Conservation (phyloP, 176 grass and related monocot species). For the sorghum (Sorghum bicolor) region DNA sequence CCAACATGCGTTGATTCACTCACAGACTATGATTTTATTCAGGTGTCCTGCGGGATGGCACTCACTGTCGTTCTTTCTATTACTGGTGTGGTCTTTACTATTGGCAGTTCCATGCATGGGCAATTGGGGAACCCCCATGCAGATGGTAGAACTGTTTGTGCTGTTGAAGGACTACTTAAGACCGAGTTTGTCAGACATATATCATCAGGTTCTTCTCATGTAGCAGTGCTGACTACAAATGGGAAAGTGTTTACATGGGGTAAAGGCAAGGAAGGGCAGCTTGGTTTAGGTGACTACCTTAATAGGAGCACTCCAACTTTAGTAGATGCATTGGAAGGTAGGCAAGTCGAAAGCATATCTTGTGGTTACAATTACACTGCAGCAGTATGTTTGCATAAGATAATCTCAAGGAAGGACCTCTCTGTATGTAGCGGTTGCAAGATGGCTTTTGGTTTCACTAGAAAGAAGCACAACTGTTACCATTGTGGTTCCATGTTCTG, state of each 20-base stretch:
- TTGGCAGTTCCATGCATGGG: constrained; percentile 68
- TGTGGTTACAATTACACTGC: constrained; percentile 85
- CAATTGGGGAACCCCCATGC: constrained; percentile 75
- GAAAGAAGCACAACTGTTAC: constrained; percentile 92
- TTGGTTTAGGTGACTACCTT: constrained; percentile 73
- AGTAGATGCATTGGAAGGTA: constrained; percentile 67
- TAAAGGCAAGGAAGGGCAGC: constrained; percentile 77
- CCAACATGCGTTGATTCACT: constrained; percentile 79
- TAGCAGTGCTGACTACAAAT: constrained; percentile 56
- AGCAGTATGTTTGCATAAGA: constrained; percentile 71
- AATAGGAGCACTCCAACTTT: constrained; percentile 69
- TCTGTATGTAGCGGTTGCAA: constrained; percentile 67
- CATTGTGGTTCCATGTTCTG: constrained; percentile 92
- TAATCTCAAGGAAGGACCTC: constrained; percentile 80
- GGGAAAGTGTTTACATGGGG: constrained; percentile 95
- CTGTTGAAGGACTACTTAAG: constrained; percentile 73
- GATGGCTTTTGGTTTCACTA: constrained; percentile 77
- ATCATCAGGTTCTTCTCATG: constrained; percentile 78
- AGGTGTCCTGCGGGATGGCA: constrained; percentile 68
- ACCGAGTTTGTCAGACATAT: constrained; percentile 80
- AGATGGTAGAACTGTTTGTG: constrained; percentile 52
- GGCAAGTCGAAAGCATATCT: constrained; percentile 77
- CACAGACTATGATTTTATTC: constrained; percentile 67
- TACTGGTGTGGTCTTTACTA: constrained; percentile 71
- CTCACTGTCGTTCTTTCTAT: constrained; percentile 66